A percentile compares a stretch with the other conserved stretches of the same genome.
These are phyloP conservation scores for Trichophyton mentagrophytes DNA, from an alignment of 2,329 filamentous ascomycete species.

Conservation along the genomic window DNA sequence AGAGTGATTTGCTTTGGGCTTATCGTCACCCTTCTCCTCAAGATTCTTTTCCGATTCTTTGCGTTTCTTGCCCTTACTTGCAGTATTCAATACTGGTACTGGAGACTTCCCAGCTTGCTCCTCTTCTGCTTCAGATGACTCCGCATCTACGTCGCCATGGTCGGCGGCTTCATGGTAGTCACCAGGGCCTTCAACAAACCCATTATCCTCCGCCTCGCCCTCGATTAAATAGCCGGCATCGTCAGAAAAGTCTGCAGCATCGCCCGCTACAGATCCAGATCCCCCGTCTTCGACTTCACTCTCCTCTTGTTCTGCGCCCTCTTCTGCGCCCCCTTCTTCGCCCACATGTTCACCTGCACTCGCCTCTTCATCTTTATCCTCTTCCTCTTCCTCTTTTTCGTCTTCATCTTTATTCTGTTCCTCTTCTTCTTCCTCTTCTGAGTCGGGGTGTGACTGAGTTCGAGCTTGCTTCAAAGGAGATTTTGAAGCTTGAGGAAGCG, in stretches of 20 bases:
- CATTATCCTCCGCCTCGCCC: conserved; percentile 19
- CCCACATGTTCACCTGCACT: neutral
- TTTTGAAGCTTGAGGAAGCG: conserved; percentile 19
- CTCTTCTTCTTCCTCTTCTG: conserved; percentile 18
- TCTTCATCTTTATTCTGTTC: conserved; percentile 14
- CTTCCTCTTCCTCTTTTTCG: conserved; percentile 16
- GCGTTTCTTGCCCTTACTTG: conserved; percentile 11
- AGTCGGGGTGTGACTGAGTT: conserved; percentile 20
- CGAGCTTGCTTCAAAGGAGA: conserved; percentile 27
- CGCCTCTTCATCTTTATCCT: neutral
- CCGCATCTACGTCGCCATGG: conserved; percentile 8
- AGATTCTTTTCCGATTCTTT: conserved; percentile 7
- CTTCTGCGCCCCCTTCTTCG: no score
- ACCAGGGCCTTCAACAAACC: conserved; percentile 18
- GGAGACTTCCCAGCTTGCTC: conserved; percentile 12
- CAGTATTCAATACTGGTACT: conserved; percentile 6
- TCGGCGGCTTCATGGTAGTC: conserved; percentile 19
- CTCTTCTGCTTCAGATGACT: conserved; percentile 9
- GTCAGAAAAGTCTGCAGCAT: conserved; percentile 25
- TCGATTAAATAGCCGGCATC: conserved; percentile 21
- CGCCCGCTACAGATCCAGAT: conserved; percentile 14
- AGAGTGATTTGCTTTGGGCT: conserved; percentile 8
- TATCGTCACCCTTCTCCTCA: neutral
- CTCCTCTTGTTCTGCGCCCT: conserved; percentile 7
- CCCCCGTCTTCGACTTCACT: conserved; percentile 5